Evolutionary conservation across 1,284 basidiomycete genomes (phyloP).

Genomic region (Trichosporon ovoides): DNA sequence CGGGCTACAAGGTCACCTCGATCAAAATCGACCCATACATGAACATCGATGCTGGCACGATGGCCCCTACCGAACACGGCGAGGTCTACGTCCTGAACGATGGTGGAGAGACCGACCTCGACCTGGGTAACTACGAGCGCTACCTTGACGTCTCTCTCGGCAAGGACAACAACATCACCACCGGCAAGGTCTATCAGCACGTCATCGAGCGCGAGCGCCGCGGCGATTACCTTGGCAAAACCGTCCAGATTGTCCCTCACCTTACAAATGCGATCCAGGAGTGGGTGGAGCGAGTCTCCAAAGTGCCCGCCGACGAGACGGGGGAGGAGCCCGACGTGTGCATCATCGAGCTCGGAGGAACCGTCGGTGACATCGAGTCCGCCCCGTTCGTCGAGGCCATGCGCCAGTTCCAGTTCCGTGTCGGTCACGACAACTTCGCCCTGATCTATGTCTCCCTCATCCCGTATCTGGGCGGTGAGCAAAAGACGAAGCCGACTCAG

Average conservation of each 20-base stretch:
- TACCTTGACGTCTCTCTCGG: slow-evolving; percentile 93
- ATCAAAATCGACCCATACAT: slow-evolving; percentile 99
- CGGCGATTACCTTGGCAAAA: slow-evolving; percentile 97
- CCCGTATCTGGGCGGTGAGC: slow-evolving; percentile 95
- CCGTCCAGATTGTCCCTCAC: slow-evolving; percentile 96
- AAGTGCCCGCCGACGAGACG: slow-evolving; percentile 90
- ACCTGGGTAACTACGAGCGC: slow-evolving; percentile 97
- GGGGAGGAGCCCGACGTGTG: slow-evolving; percentile 92
- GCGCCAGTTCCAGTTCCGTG: slow-evolving; percentile 99
- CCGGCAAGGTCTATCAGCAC: slow-evolving; percentile 94
- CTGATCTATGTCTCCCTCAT: slow-evolving; percentile 97
- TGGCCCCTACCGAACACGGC: slow-evolving; percentile 98
- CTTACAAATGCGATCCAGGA: slow-evolving; percentile 96
- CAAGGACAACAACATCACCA: slow-evolving; percentile 96
- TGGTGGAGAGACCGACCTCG: slow-evolving; percentile 96
- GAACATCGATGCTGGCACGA: slow-evolving; percentile 99
- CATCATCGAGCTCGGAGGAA: slow-evolving; percentile 97
- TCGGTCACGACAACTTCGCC: slow-evolving; percentile 95
- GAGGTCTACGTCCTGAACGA: slow-evolving; percentile 99
- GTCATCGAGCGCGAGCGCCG: slow-evolving; percentile 97
- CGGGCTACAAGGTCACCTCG: slow-evolving; percentile 91
- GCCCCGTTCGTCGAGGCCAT: slow-evolving; percentile 98
- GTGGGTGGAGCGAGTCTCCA: slow-evolving; percentile 94
- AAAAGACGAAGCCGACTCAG: slow-evolving; percentile 99
- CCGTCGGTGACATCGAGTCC: slow-evolving; percentile 92